Conservation (phyloP, 441 rosid species). For the Pelargonium citronellum region DNA sequence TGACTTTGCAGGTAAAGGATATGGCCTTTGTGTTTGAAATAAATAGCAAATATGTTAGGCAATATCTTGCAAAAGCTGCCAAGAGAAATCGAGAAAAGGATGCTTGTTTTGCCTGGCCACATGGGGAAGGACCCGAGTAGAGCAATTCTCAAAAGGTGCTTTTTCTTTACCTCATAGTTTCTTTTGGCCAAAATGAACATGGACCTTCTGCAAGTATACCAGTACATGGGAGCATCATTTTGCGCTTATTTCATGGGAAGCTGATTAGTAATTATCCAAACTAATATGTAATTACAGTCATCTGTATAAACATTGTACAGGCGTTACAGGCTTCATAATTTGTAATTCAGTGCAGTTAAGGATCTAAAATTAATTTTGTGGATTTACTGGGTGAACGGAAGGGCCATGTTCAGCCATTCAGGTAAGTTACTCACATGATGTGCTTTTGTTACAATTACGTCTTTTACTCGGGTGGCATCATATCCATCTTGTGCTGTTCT, state of each 20-base stretch:
- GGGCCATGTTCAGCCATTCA: too few relatives aligned
- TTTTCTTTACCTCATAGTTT: background rate
- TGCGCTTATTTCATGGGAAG: background rate
- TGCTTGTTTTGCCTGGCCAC: conserved; percentile 37
- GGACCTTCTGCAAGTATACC: background rate
- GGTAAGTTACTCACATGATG: too few relatives aligned
- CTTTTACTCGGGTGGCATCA: too few relatives aligned
- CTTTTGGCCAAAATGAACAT: background rate
- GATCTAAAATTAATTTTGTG: too few relatives aligned
- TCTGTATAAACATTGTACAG: too few relatives aligned
- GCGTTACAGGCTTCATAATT: too few relatives aligned
- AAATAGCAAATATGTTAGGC: conserved; percentile 46
- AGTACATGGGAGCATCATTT: background rate
- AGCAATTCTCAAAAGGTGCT: background rate
- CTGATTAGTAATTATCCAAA: too few relatives aligned
- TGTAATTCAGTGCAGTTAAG: too few relatives aligned
- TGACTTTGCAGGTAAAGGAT: conserved; percentile 54
- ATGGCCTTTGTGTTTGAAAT: conserved; percentile 53
- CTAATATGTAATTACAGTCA: too few relatives aligned
- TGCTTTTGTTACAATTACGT: too few relatives aligned
- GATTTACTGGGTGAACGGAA: too few relatives aligned
- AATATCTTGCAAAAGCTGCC: conserved; percentile 26
- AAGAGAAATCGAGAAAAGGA: conserved; percentile 26
- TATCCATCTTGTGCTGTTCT: too few relatives aligned
- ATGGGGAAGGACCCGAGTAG: conserved; percentile 20